phyloP scores from a whole-genome alignment of 2,329 filamentous ascomycete genomes.

The Diaporthe citriasiana region DNA sequence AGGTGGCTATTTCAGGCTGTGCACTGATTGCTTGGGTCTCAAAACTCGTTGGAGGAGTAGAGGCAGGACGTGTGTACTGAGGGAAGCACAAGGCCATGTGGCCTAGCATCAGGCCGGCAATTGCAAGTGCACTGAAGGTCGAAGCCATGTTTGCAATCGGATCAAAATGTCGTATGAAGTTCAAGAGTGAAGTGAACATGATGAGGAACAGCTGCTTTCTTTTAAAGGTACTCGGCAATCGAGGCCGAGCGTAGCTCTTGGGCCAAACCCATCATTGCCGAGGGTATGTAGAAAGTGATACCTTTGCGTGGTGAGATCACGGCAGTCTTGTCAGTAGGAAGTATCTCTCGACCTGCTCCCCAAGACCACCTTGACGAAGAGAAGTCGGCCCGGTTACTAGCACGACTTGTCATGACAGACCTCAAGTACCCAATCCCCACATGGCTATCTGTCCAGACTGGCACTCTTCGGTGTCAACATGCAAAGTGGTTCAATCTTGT shows the following conservation, averaged over 20 bases:
- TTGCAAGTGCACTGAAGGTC: neutral
- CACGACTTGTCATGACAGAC: neutral
- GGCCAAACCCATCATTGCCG: neutral
- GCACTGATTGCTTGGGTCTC: neutral
- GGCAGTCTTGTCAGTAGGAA: no score
- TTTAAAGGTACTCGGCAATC: neutral
- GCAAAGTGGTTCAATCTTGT: conserved; percentile 48
- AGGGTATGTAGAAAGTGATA: neutral
- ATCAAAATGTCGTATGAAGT: neutral
- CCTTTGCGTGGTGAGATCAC: no score
- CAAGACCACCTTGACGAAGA: neutral
- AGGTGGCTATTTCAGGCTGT: neutral
- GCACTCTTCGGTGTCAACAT: neutral
- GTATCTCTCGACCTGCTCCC: neutral
- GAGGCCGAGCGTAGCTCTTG: neutral
- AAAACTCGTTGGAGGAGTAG: neutral
- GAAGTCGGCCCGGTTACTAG: neutral
- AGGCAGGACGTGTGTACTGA: neutral
- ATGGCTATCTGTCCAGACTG: neutral
- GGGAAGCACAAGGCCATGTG: conserved; percentile 3
- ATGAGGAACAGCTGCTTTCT: neutral
- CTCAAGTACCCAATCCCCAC: neutral
- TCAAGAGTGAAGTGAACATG: neutral
- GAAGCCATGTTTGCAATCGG: neutral
- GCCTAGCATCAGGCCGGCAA: neutral